Evolutionary conservation across 2,329 filamentous ascomycete genomes (phyloP), one percentile per base, ranked within the genome.

Genomic region (Basipetospora chlamydospora): DNA sequence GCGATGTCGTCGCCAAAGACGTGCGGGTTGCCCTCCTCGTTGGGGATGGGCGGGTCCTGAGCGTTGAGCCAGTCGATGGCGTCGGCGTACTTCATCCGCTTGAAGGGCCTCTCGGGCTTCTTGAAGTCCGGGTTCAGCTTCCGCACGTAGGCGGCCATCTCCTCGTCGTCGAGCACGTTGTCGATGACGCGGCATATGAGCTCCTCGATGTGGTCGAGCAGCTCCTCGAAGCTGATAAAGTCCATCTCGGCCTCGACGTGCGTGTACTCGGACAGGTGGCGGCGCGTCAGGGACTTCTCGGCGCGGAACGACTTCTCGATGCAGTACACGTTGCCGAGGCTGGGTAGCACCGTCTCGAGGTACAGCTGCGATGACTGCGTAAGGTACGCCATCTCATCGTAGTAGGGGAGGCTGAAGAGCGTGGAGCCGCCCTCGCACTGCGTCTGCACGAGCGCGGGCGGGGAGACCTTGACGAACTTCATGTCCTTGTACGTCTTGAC

Each of bases 281-380:
- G 83, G 43, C 90, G 81, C 34, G 90, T 98, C 40, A 96, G 68
- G 6, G 80, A 88, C 64, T 95, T 95, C 61, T 98, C 90, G 11
- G 90, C 90, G 43, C 90, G 87, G 78, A 98, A 98, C 2, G 88
- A 96, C 59, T 94, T 94, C 60, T 94, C 87, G 50, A 98, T 88
- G 56, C 88, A 96, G 71, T 92, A 98, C 37, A 95, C 86, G 55
- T 95, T 84, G 47, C 90, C 90, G 50, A 96, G 70, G 35, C 80
- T 84, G 9, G 88, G 85, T 22, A 98, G 66, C 46, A 80, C 85
- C 22, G 90, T 98, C 67, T 98, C 90, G 41, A 98, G 80, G 61
- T 98, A 98, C 37, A 98, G 75, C 61, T 98, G 90, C 23, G 84
- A 93, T 3, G 87, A 95, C 62, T 98, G 90, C 4, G 90, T 96